Conservation (phyloP, 768 basidiomycete genomes). For the Tubosaeta sp. region DNA sequence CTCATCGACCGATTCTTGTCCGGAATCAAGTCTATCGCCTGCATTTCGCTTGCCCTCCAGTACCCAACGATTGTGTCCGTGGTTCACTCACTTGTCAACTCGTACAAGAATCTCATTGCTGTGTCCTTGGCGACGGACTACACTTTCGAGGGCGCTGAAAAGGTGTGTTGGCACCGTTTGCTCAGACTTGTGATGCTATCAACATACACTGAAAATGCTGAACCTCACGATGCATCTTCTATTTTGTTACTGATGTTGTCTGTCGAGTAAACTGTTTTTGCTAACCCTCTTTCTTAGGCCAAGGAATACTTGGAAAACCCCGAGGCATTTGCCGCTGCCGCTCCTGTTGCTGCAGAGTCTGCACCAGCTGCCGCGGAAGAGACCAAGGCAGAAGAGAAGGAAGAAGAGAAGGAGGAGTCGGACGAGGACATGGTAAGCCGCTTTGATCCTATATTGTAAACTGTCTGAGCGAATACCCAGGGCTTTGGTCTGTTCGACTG, state of each 20-base stretch:
- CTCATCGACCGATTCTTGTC: slow-evolving; percentile 89
- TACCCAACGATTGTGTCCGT: slow-evolving; percentile 97
- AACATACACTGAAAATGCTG: slow-evolving; percentile 84
- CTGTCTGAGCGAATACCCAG: slow-evolving; percentile 34
- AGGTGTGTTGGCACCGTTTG: slow-evolving; percentile 50
- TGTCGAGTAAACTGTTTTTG: background rate
- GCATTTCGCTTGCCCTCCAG: slow-evolving; percentile 91
- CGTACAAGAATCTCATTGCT: slow-evolving; percentile 97
- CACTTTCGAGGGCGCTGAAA: slow-evolving; percentile 89
- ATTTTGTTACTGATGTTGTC: slow-evolving; percentile 25
- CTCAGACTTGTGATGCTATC: slow-evolving; percentile 22
- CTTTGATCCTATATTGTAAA: background rate
- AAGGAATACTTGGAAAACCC: slow-evolving; percentile 98
- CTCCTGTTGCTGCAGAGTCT: slow-evolving; percentile 52
- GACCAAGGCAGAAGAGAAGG: slow-evolving; percentile 65
- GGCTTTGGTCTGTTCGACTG: slow-evolving; percentile 95
- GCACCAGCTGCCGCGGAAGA: slow-evolving; percentile 55
- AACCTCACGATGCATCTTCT: slow-evolving; percentile 42
- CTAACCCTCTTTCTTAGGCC: slow-evolving; percentile 45
- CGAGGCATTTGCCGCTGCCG: slow-evolving; percentile 90
- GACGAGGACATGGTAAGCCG: slow-evolving; percentile 81
- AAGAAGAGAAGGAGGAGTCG: slow-evolving; percentile 81
- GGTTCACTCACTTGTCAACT: slow-evolving; percentile 92
- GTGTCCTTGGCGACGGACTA: slow-evolving; percentile 89
- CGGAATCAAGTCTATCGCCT: slow-evolving; percentile 93